A percentile compares a stretch with the other conserved stretches of the same genome.
phyloP scores from a whole-genome alignment of 2,329 filamentous ascomycete species.

The Thermoascus crustaceus region DNA sequence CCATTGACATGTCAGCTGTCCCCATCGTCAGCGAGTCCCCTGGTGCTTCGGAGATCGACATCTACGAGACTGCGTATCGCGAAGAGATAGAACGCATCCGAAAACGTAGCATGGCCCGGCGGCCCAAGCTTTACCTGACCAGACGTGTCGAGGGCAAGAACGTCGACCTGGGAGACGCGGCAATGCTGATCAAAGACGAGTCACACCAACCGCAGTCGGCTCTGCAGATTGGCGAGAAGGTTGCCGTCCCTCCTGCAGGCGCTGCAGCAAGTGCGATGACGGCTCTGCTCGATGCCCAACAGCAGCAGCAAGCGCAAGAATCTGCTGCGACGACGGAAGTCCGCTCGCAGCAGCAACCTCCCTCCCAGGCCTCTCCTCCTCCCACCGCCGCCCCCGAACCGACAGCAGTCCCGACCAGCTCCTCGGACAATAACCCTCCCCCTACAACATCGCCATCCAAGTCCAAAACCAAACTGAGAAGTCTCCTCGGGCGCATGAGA shows the following conservation, averaged over 20 bases:
- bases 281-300: not conserved
- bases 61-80: constrained; percentile 83
- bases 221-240: constrained; percentile 5
- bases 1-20: constrained; percentile 23
- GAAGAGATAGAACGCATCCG: constrained; percentile 70
- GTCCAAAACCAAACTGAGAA: not conserved
- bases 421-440: too few relatives aligned
- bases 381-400: not conserved
- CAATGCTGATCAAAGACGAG: constrained; percentile 19
- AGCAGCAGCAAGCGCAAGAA: constrained; percentile 4
- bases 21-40: constrained; percentile 72
- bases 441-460: not conserved
- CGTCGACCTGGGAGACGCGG: constrained; percentile 17
- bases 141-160: constrained; percentile 41
- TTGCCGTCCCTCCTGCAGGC: constrained; percentile 2
- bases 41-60: constrained; percentile 71
- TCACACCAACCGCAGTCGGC: constrained; percentile 14
- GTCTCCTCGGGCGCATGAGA: not conserved
- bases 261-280: constrained; percentile 4
- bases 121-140: constrained; percentile 52
- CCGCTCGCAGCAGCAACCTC: not conserved
- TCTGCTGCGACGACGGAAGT: constrained; percentile 8
- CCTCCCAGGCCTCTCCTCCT: not conserved
- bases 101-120: constrained; percentile 26
- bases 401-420: too few relatives aligned